Percentiles rank a stretch among this genome's conserved stretches.
Conservation (phyloP, 306 rosid genomes). For the Abrus pulchellus region DNA sequence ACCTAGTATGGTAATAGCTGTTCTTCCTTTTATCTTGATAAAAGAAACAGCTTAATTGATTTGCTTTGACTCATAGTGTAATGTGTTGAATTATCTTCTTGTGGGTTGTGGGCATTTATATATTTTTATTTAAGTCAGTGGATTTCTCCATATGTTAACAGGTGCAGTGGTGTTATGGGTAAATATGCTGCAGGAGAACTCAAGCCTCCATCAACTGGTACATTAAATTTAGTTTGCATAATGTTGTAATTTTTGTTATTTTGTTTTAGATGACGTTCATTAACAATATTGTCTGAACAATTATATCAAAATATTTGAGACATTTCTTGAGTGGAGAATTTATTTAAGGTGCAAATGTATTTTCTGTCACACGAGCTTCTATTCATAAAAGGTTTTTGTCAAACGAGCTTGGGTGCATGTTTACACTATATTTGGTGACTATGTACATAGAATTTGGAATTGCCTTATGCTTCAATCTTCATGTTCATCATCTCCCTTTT, state of each 20-base stretch:
- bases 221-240: background rate
- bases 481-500: background rate
- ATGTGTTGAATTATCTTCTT: conserved; percentile 5
- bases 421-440: background rate
- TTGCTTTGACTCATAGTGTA: background rate
- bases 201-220: conserved; percentile 44
- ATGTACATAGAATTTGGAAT: background rate
- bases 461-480: background rate
- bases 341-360: background rate
- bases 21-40: conserved; percentile 15
- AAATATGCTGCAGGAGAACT: conserved; percentile 99
- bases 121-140: conserved; percentile 17
- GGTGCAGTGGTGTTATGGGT: conserved; percentile 99
- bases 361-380: background rate
- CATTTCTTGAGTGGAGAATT: background rate
- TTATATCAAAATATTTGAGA: background rate
- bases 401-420: background rate
- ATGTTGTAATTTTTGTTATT: background rate
- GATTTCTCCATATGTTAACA: conserved; percentile 52
- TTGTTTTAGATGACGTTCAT: background rate
- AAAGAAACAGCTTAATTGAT: conserved; percentile 11
- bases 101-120: background rate
- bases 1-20: background rate
- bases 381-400: background rate
- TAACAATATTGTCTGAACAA: background rate